Base-by-base conservation (phyloP, 192 early-diverging fungal species). In the Coemansia aciculifera region DNA sequence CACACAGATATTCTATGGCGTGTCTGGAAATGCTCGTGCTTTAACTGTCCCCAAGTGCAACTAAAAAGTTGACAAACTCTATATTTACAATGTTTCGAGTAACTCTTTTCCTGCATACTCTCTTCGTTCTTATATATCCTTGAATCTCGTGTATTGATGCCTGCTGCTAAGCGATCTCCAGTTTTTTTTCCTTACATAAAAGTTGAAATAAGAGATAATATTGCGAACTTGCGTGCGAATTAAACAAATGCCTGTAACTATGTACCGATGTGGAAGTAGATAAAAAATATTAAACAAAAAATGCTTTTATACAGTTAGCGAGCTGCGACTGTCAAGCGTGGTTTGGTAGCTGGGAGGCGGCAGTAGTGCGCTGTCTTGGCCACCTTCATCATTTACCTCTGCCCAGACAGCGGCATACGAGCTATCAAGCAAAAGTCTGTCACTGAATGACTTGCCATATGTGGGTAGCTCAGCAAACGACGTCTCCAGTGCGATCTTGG, bases 1-100 rank as follows among this genome's bases (percentile, higher is more conserved):
- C 59, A 87, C 85, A 12, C 85, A 87, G 66, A 68, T 71, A 36
- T 86, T 84, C 60, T 77, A 72, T 44, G 72, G 67, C n/a, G 59
- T 61, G 17, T 48, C 64, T 2, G 51, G 59, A 24, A 57, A 52
- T 51, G 66, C 63, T 23, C 69, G 56, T n/a, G 69, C 78, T 7
- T 29, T 32, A 57, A 68, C 59, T 37, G 71, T 81, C 43, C 78
- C 78, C 32, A 63, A 67, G 59, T 81, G 78, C 73, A 81, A 69
- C 67, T 81, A 63, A 61, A 59, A 5, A 15, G 44, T 7, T 5
- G 5, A 31, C 29, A 29, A n/a, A 15, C 29, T 17, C 5, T 12
- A 9, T 48, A 10, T 23, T 10, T 48, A 2, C 19, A 48, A 19
- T 21, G 46, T 21, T 17, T 44, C 42, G 34, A 36, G 34, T n/a